Percentiles rank a stretch among this genome's conserved stretches.
Evolutionary conservation across 805 yeast genomes (phyloP).

Genomic region (Candida tammaniensis): DNA sequence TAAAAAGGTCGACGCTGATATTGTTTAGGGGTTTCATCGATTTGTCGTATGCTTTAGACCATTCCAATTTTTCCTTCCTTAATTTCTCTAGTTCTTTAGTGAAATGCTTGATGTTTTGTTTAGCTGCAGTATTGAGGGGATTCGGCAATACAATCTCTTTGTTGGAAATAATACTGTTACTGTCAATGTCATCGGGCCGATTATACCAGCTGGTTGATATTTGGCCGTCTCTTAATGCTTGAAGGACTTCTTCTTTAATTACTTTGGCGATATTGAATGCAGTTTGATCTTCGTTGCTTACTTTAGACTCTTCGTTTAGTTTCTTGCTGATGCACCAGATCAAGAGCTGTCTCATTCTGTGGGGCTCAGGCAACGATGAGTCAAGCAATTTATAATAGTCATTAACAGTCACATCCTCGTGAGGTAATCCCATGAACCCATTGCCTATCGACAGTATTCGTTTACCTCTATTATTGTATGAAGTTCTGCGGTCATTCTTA

Average conservation of each 20-base stretch:
- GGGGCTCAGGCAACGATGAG: conserved; percentile 63
- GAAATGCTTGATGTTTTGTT: conserved; percentile 45
- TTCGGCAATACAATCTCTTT: conserved; percentile 49
- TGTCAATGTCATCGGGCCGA: conserved; percentile 21
- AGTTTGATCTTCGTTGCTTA: conserved; percentile 37
- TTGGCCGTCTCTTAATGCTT: conserved; percentile 57
- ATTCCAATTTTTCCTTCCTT: conserved; percentile 43
- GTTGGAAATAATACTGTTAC: conserved; percentile 16
- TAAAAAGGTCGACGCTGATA: conserved; percentile 1
- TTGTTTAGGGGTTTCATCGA: conserved; percentile 3
- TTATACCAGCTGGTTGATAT: conserved; percentile 69
- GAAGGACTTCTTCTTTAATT: conserved; percentile 60
- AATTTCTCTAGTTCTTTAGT: conserved; percentile 43
- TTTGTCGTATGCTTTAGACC: conserved; percentile 29
- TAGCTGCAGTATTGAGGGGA: conserved; percentile 55
- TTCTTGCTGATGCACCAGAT: conserved; percentile 65
- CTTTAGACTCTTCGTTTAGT: conserved; percentile 29
- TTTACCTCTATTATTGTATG: conserved; percentile 62
- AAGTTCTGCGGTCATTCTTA: conserved; percentile 40
- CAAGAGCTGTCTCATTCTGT: conserved; percentile 65
- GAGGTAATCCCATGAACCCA: conserved; percentile 68
- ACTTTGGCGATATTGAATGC: conserved; percentile 55
- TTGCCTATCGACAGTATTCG: conserved; percentile 73
- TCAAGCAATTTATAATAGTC: conserved; percentile 66
- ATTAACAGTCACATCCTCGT: conserved; percentile 50